A percentile compares a stretch with the other conserved stretches of the same genome.
These are phyloP conservation scores for Salix udensis DNA, from an alignment of 345 rosid species.

Conservation along the genomic window DNA sequence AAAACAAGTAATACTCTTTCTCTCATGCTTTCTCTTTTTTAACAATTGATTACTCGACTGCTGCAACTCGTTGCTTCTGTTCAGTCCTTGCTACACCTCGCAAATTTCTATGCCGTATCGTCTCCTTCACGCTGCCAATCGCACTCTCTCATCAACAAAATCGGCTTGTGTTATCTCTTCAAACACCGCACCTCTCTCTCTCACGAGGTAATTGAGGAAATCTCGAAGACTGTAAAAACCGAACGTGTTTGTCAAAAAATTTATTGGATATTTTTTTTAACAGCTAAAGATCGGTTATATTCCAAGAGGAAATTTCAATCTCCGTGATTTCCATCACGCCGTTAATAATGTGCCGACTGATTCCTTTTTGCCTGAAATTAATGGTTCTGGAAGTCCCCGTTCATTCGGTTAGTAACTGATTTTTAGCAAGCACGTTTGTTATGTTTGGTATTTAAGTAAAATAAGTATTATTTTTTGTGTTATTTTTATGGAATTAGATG, in stretches of 20 bases:
- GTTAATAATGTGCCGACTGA: constrained; percentile 61
- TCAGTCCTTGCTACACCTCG: constrained; percentile 67
- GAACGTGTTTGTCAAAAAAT: too few species aligned
- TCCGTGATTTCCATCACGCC: constrained; percentile 78
- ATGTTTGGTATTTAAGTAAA: too few species aligned
- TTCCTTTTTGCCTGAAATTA: constrained; percentile 53
- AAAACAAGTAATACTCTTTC: constrained; percentile 50
- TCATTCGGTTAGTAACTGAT: constrained; percentile 31
- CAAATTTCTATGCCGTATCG: constrained; percentile 59
- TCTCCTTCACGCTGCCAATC: constrained; percentile 29
- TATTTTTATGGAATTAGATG: constrained; percentile 31
- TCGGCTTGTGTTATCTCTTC: constrained; percentile 60
- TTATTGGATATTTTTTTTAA: neutral
- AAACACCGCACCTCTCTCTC: constrained; percentile 46
- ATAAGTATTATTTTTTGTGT: neutral
- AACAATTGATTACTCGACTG: constrained; percentile 20
- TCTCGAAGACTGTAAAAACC: too few species aligned
- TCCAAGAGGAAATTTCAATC: constrained; percentile 58
- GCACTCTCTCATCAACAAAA: constrained; percentile 47
- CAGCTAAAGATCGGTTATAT: constrained; percentile 65
- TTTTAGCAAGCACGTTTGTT: neutral
- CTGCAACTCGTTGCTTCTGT: constrained; percentile 12
- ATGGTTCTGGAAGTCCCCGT: constrained; percentile 43
- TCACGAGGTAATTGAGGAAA: constrained; percentile 43
- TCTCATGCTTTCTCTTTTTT: neutral